Base-by-base conservation (phyloP, 495 filamentous ascomycete genomes). In the Trichoderma reesei region DNA sequence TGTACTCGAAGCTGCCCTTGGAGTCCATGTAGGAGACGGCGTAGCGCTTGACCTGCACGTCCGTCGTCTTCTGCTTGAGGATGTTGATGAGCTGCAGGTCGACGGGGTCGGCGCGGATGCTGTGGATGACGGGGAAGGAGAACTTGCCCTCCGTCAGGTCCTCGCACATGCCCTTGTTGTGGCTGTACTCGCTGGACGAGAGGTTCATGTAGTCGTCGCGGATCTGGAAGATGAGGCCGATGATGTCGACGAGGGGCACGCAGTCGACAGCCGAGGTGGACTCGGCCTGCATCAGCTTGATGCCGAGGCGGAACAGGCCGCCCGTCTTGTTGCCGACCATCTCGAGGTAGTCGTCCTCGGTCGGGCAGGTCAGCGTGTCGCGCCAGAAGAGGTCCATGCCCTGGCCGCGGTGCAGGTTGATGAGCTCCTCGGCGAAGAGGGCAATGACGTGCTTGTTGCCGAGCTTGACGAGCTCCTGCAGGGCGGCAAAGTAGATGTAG, bases 271-370 rank as follows among this genome's bases (percentile, higher is more conserved):
- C 71, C 48, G 79, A 80, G 33, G 75, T 74, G 66, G 88, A 90
- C 72, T 96, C 90, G 37, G 91, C 91, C 74, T 96, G 92, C 94
- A 99, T 98, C 37, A 99, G 79, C 74, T 96, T 94, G 66, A 98
- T 86, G 33, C 91, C 94, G 11, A 99, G 81, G 60, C 94, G 85
- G 80, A 99, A 98, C 9, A 99, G 82, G 2, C 94, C 94, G 34
- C 94, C 94, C 3, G 94, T 99, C 76, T 99, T 98, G 77, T 98
- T 98, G 67, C 87, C 86, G 48, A 98, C 95, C 94, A 98, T 98
- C 74, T 98, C 93, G 16, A 98, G 83, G 76, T 98, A 98, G 71
- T 98, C 93, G 66, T 96, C 91, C 76, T 98, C 93, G 56, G 84
- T 91, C 36, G 94, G 94, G 73, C 92, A 96, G 38, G 87, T 96